Percentiles rank a stretch among this genome's conserved stretches.
Conservation (phyloP, 306 rosid species). For the Glycyrrhiza uralensis region DNA sequence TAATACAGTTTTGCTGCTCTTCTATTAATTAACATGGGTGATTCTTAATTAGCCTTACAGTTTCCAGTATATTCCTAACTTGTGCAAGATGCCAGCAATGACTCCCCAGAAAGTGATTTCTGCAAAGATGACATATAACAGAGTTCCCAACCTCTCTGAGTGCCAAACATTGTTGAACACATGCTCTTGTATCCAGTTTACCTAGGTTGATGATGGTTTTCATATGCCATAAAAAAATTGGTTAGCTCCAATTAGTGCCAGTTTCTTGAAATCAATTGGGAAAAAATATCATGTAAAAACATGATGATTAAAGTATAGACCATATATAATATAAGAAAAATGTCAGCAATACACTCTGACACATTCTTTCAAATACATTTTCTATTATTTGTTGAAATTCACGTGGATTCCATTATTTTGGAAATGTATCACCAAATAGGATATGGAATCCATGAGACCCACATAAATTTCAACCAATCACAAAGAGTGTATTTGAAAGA, state of each 20-base stretch:
- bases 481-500: too few species aligned
- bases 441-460: too few species aligned
- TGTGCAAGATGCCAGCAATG: slow-evolving; percentile 75
- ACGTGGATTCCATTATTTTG: too few species aligned
- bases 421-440: too few species aligned
- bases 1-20: not conserved
- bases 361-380: too few species aligned
- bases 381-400: too few species aligned
- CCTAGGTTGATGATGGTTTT: slow-evolving; percentile 38
- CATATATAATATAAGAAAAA: not conserved
- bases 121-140: slow-evolving; percentile 71
- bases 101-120: slow-evolving; percentile 71
- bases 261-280: not conserved
- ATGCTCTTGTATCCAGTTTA: slow-evolving; percentile 65
- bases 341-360: too few species aligned
- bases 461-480: too few species aligned
- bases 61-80: slow-evolving; percentile 73
- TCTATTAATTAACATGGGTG: not conserved
- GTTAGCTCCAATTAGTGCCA: not conserved
- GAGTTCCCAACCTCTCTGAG: slow-evolving; percentile 65
- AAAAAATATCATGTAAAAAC: not conserved
- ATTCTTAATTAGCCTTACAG: slow-evolving; percentile 23
- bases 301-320: not conserved
- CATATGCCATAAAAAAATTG: not conserved
- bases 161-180: slow-evolving; percentile 69